Evolutionary conservation across 768 basidiomycete genomes (phyloP).

Genomic region (Chalciporus pseudorubinellus): DNA sequence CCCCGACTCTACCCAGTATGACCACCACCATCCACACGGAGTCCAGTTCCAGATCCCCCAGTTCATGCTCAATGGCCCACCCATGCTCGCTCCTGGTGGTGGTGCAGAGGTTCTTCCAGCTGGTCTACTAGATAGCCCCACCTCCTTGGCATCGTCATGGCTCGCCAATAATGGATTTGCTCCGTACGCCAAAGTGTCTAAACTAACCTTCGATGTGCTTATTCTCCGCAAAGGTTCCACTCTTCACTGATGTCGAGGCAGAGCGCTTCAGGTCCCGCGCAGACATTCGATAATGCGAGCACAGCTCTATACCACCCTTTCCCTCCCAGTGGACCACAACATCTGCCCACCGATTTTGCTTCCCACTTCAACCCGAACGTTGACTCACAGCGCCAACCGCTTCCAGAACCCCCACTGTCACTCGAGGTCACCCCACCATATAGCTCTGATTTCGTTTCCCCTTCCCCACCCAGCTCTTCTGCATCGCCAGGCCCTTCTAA

Average conservation of each 20-base stretch:
- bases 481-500: slow-evolving; percentile 6
- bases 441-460: slow-evolving; percentile 4
- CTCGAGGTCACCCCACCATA: slow-evolving; percentile 2
- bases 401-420: slow-evolving; percentile 5
- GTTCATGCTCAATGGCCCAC: slow-evolving; percentile 57
- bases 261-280: not conserved
- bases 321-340: not conserved
- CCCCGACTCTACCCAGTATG: slow-evolving; percentile 2
- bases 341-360: not conserved
- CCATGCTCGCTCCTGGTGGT: slow-evolving; percentile 65
- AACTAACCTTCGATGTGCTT: slow-evolving; percentile 4
- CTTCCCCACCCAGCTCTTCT: not conserved
- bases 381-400: slow-evolving; percentile 6
- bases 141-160: slow-evolving; percentile 44
- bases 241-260: slow-evolving; percentile 18
- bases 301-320: not conserved
- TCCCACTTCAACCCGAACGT: slow-evolving; percentile 1
- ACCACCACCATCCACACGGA: slow-evolving; percentile 17
- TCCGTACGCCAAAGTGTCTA: slow-evolving; percentile 17
- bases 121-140: slow-evolving; percentile 32
- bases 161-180: slow-evolving; percentile 46
- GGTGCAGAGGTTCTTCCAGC: slow-evolving; percentile 71
- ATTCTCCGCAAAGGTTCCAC: slow-evolving; percentile 23
- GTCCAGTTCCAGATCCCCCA: slow-evolving; percentile 62
- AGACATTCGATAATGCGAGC: not conserved